Conservation (phyloP, 2,329 filamentous ascomycete species). For the Microcyclospora pomicola region DNA sequence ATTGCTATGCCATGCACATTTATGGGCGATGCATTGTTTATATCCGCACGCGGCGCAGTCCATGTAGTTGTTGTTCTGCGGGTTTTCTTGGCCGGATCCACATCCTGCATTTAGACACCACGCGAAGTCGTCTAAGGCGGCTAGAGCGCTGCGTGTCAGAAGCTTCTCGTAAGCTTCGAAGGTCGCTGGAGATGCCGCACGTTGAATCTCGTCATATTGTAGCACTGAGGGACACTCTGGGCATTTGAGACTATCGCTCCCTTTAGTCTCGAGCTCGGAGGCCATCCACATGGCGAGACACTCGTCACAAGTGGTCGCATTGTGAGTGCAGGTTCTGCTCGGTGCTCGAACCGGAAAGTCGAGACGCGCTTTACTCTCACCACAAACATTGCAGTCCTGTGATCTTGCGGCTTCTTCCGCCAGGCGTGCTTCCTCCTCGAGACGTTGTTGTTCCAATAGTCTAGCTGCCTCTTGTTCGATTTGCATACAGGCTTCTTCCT, state of each 20-base stretch:
- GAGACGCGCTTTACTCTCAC: slow-evolving; percentile 17
- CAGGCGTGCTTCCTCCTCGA: slow-evolving; percentile 1
- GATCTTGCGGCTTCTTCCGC: slow-evolving; percentile 6
- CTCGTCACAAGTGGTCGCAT: slow-evolving; percentile 21
- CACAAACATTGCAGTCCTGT: slow-evolving; percentile 24
- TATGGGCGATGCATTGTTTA: slow-evolving; percentile 25
- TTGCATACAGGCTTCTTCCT: too few relatives aligned
- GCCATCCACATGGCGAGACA: slow-evolving; percentile 29
- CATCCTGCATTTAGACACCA: slow-evolving; percentile 41
- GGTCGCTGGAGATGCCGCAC: slow-evolving; percentile 30
- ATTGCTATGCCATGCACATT: slow-evolving; percentile 24
- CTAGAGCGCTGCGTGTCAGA: slow-evolving; percentile 31
- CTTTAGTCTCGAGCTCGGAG: slow-evolving; percentile 22
- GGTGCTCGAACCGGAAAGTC: slow-evolving; percentile 22
- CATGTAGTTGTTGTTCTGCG: slow-evolving; percentile 27
- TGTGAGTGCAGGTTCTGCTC: slow-evolving; percentile 23
- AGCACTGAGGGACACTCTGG: slow-evolving; percentile 37
- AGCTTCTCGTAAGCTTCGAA: slow-evolving; percentile 37
- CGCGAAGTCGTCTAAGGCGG: slow-evolving; percentile 32
- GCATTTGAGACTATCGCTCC: slow-evolving; percentile 38
- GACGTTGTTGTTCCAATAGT: neutral
- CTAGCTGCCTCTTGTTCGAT: too few relatives aligned
- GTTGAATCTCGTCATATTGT: slow-evolving; percentile 32
- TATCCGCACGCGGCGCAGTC: slow-evolving; percentile 23
- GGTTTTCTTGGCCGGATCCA: slow-evolving; percentile 39